A percentile compares a stretch with the other conserved stretches of the same genome.
phyloP scores from a whole-genome alignment of 2,329 filamentous ascomycete genomes.

The Epicoccum sorghinum region DNA sequence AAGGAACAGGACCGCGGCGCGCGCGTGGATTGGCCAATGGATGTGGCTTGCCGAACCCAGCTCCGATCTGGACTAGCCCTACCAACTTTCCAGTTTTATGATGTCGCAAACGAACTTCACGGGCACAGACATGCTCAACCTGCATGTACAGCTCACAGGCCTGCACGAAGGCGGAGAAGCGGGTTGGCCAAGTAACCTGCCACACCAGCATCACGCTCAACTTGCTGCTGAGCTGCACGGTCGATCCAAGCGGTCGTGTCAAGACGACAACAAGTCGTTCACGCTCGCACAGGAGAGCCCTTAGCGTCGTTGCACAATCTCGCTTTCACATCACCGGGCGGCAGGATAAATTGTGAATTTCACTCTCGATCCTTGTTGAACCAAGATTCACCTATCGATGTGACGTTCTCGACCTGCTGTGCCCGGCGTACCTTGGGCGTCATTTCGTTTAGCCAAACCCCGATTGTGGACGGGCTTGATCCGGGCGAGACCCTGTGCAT shows the following conservation, averaged over 20 bases:
- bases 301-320: constrained; percentile 14
- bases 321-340: constrained; percentile 6
- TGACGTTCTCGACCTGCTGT: constrained; percentile 19
- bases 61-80: constrained; percentile 2
- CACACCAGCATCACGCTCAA: constrained; percentile 12
- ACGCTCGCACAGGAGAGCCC: constrained; percentile 10
- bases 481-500: constrained; percentile 9
- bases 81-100: constrained; percentile 23
- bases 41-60: constrained; percentile 11
- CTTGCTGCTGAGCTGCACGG: constrained; percentile 2
- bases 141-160: constrained; percentile 28
- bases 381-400: constrained; percentile 16
- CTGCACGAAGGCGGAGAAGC: constrained; percentile 4
- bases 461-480: background rate
- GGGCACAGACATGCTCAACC: constrained; percentile 4
- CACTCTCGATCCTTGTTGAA: constrained; percentile 30
- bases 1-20: constrained; percentile 15
- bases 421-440: constrained; percentile 5
- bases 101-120: constrained; percentile 22
- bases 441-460: constrained; percentile 22
- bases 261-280: constrained; percentile 11
- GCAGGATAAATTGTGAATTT: constrained; percentile 18
- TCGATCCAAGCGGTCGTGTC: constrained; percentile 9
- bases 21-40: constrained; percentile 25
- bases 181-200: constrained; percentile 17